Conservation (phyloP, 1,284 basidiomycete species). For the Trametes polyzona region DNA sequence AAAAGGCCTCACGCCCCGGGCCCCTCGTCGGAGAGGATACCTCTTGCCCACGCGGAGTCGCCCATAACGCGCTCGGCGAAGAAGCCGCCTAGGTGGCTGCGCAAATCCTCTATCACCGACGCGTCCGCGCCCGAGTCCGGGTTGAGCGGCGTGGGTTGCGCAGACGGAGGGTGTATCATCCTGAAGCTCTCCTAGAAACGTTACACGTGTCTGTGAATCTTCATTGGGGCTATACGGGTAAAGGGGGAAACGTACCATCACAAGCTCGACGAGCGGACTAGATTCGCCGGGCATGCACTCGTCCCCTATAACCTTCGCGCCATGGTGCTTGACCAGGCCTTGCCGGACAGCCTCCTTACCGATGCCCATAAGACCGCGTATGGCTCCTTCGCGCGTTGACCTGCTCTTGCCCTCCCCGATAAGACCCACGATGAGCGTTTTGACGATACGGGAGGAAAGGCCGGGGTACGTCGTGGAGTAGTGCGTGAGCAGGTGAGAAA, state of each 20-base stretch:
- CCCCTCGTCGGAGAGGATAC: constrained; percentile 47
- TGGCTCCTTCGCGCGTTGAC: constrained; percentile 84
- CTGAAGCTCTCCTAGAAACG: constrained; percentile 61
- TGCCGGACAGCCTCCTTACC: constrained; percentile 84
- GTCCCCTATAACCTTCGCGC: constrained; percentile 69
- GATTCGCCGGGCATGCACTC: constrained; percentile 54
- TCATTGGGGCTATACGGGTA: background rate
- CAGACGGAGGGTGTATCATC: constrained; percentile 57
- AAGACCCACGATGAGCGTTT: constrained; percentile 89
- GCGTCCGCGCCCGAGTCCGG: constrained; percentile 50
- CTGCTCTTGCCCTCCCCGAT: constrained; percentile 70
- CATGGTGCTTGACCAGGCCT: constrained; percentile 77
- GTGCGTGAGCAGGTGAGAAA: constrained; percentile 78
- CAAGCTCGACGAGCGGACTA: constrained; percentile 53
- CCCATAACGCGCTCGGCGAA: constrained; percentile 59
- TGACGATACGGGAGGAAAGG: constrained; percentile 87
- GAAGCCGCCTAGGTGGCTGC: constrained; percentile 59
- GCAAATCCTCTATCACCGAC: constrained; percentile 49
- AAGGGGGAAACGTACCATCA: constrained; percentile 50
- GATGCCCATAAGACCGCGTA: constrained; percentile 82
- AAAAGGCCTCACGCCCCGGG: background rate
- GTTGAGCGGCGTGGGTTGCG: constrained; percentile 61
- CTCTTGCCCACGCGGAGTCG: constrained; percentile 64
- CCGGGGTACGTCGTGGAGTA: constrained; percentile 87
- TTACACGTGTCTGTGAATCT: background rate